phyloP scores from a whole-genome alignment of 345 rosid species.

The Hibiscus trionum region DNA sequence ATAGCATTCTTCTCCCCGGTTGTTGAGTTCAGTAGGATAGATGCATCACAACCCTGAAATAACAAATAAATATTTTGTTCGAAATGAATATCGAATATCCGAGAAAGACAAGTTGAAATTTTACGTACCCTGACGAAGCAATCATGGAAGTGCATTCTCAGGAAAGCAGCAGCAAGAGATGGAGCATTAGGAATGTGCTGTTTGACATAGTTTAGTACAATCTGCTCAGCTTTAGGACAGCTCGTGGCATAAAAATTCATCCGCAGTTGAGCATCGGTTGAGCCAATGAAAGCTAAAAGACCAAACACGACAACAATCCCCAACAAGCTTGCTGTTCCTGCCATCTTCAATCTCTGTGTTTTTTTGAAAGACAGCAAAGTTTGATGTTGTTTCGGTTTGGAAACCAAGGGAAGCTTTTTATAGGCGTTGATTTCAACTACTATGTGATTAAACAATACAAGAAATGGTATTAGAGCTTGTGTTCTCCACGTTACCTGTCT shows the following conservation, averaged over 20 bases:
- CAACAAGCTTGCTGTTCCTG: neutral
- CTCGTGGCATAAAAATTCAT: neutral
- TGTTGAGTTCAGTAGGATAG: neutral
- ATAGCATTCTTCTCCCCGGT: neutral
- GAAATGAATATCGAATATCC: neutral
- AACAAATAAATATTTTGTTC: neutral
- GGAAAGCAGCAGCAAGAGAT: neutral
- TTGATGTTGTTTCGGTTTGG: neutral
- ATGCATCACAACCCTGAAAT: neutral
- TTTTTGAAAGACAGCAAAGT: neutral
- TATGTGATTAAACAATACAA: neutral
- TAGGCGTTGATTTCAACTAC: neutral
- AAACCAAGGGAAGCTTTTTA: neutral
- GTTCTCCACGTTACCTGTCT: neutral
- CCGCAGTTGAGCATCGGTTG: neutral
- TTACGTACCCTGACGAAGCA: neutral
- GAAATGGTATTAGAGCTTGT: neutral
- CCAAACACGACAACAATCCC: neutral
- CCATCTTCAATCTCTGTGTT: neutral
- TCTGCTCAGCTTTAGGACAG: neutral
- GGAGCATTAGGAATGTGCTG: neutral
- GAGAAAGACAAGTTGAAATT: neutral
- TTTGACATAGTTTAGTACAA: neutral
- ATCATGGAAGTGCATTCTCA: neutral
- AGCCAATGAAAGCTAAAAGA: neutral